A percentile compares a stretch with the other conserved stretches of the same genome.
Conservation (phyloP, 306 rosid genomes). For the Styphnolobium japonicum region DNA sequence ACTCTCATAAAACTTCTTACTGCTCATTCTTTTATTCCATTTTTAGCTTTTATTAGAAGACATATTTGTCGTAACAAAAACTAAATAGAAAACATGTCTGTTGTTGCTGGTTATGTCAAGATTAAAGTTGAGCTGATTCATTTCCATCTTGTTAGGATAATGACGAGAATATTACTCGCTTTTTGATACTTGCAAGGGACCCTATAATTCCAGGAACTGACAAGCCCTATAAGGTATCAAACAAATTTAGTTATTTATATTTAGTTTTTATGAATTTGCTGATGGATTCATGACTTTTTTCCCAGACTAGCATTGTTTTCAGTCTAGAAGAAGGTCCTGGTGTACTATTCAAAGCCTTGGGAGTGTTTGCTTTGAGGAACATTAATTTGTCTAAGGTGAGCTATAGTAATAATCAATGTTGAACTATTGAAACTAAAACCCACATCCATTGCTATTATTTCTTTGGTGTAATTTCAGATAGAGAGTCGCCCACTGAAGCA, state of each 20-base stretch:
- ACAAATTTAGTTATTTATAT: not conserved
- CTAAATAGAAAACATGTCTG: not conserved
- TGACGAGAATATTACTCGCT: slow-evolving; percentile 70
- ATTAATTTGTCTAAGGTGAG: slow-evolving; percentile 74
- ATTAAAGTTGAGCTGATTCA: slow-evolving; percentile 28
- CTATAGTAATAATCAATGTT: slow-evolving; percentile 1
- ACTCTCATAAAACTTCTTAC: not conserved
- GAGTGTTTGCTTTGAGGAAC: slow-evolving; percentile 74
- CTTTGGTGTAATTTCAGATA: slow-evolving; percentile 56
- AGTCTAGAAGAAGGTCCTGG: slow-evolving; percentile 89
- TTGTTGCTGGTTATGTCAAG: not conserved
- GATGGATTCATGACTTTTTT: slow-evolving; percentile 19
- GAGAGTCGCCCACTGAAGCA: slow-evolving; percentile 82
- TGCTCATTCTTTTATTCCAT: not conserved
- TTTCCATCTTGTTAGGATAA: slow-evolving; percentile 55
- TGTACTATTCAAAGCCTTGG: slow-evolving; percentile 81
- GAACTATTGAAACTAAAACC: not conserved
- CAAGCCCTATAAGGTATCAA: slow-evolving; percentile 62
- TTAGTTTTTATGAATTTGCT: not conserved
- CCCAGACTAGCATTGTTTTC: slow-evolving; percentile 86
- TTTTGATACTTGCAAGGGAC: slow-evolving; percentile 83
- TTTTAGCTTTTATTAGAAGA: not conserved
- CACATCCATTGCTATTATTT: not conserved
- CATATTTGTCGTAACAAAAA: not conserved
- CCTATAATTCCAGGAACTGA: slow-evolving; percentile 72